These are phyloP conservation scores for Laburnicola sp. DNA, from an alignment of 2,329 filamentous ascomycete species.

Conservation along the genomic window DNA sequence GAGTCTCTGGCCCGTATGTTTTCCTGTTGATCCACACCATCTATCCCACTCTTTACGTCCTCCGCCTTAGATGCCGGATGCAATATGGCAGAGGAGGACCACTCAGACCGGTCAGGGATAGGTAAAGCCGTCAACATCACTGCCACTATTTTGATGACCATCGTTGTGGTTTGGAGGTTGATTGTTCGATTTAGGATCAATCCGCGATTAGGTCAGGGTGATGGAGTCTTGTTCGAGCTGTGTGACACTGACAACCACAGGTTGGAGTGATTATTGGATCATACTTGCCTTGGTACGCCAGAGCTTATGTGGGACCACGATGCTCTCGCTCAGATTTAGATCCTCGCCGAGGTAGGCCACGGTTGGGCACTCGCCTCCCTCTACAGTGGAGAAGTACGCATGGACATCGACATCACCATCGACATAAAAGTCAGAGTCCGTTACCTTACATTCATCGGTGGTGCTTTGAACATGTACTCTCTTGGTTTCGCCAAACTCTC, in stretches of 20 bases:
- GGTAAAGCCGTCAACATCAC: slow-evolving; percentile 4
- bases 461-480: slow-evolving; percentile 9
- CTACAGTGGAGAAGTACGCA: slow-evolving; percentile 4
- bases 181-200: slow-evolving; percentile 3
- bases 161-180: slow-evolving; percentile 1
- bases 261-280: slow-evolving; percentile 14
- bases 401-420: slow-evolving; percentile 4
- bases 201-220: background rate
- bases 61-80: background rate
- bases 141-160: background rate
- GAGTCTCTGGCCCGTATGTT: no score
- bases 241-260: background rate
- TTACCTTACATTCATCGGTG: slow-evolving; percentile 1
- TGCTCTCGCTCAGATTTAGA: background rate
- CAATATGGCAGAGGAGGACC: background rate
- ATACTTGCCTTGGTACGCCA: slow-evolving; percentile 12
- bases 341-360: slow-evolving; percentile 1
- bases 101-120: background rate
- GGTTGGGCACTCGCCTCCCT: slow-evolving; percentile 1
- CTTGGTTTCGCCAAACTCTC: slow-evolving; percentile 10
- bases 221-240: background rate
- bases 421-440: slow-evolving; percentile 1
- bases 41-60: background rate
- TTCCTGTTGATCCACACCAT: background rate
- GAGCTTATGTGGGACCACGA: background rate